Percentiles rank a stretch among this genome's conserved stretches.
These are phyloP conservation scores for Xylaria grammica DNA, from an alignment of 495 filamentous ascomycete species.

Conservation along the genomic window DNA sequence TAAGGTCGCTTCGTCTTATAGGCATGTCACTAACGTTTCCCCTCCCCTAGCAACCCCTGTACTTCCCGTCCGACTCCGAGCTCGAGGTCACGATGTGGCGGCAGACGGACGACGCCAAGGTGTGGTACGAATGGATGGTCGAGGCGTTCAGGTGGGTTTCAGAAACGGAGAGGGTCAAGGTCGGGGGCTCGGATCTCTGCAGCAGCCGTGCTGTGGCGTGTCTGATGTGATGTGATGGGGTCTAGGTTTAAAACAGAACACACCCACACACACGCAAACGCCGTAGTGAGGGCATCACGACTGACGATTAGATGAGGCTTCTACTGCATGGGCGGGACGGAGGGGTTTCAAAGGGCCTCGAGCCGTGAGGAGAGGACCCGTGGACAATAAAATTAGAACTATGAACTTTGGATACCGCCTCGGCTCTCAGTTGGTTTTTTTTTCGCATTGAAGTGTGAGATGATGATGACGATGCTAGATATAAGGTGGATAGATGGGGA, in stretches of 20 bases:
- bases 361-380: too few relatives aligned
- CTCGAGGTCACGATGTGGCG: conserved; percentile 92
- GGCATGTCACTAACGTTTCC: not conserved
- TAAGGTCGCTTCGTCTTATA: not conserved
- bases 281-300: not conserved
- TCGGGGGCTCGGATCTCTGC: conserved; percentile 83
- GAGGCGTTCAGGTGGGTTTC: conserved; percentile 73
- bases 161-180: conserved; percentile 68
- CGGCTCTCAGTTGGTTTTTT: too few relatives aligned
- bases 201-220: conserved; percentile 91
- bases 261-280: not conserved
- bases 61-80: conserved; percentile 82
- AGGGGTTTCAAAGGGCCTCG: too few relatives aligned
- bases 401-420: too few relatives aligned
- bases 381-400: too few relatives aligned
- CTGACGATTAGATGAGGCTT: conserved; percentile 3
- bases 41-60: conserved; percentile 75
- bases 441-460: too few relatives aligned
- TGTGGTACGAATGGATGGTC: conserved; percentile 99
- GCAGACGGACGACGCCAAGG: conserved; percentile 90
- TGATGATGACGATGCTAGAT: too few relatives aligned
- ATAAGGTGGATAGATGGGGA: too few relatives aligned
- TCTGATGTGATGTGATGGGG: conserved; percentile 68
- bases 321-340: too few relatives aligned
- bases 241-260: not conserved